A percentile compares a stretch with the other conserved stretches of the same genome.
These are phyloP conservation scores for Fragilariopsis cylindrus DNA, from an alignment of 108 stramenopile genomes.

Conservation along the genomic window DNA sequence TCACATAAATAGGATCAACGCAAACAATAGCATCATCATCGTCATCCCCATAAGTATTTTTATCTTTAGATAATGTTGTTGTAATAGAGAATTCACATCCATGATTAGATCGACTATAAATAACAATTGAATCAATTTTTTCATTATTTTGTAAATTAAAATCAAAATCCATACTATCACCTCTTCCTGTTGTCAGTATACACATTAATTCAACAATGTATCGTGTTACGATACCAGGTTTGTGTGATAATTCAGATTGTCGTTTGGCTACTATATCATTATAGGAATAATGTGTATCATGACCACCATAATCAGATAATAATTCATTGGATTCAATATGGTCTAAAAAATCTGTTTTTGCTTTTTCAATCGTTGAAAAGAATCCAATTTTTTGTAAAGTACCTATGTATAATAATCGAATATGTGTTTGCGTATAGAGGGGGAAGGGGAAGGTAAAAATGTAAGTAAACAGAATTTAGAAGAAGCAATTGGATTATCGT, in stretches of 20 bases:
- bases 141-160: background rate
- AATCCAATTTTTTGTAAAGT: constrained; percentile 15
- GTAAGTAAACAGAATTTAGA: too few species aligned
- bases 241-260: constrained; percentile 1
- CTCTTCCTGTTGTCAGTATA: background rate
- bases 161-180: background rate
- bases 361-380: constrained; percentile 16
- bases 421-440: too few species aligned
- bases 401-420: too few species aligned
- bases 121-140: constrained; percentile 10
- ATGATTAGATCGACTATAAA: constrained; percentile 10
- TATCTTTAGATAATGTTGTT: background rate
- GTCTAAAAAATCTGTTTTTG: constrained; percentile 1
- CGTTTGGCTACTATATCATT: constrained; percentile 8
- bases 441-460: too few species aligned
- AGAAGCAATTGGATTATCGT: too few species aligned
- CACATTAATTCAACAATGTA: constrained; percentile 1
- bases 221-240: background rate
- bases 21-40: too few species aligned
- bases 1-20: background rate
- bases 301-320: constrained; percentile 22
- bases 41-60: too few species aligned
- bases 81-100: background rate
- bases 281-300: constrained; percentile 7
- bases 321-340: constrained; percentile 15